Percentiles rank a stretch among this genome's conserved stretches.
phyloP scores from a whole-genome alignment of 106 monocot species.

The Dendrobium chrysotoxum region DNA sequence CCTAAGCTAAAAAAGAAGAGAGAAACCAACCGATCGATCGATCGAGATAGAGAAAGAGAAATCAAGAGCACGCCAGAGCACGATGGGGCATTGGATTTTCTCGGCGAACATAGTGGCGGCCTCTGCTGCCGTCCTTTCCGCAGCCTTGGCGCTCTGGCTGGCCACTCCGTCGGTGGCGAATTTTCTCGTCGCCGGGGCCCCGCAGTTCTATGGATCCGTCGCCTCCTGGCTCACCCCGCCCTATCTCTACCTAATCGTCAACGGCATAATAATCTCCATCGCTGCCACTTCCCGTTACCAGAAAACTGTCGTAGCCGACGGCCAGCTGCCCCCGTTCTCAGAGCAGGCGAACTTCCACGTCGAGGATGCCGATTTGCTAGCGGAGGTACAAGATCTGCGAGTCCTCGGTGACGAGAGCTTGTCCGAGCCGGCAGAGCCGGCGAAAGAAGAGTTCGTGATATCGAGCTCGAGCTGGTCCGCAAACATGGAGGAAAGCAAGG shows the following conservation, averaged over 20 bases:
- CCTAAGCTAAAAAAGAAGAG: too few relatives aligned
- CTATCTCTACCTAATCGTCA: conserved; percentile 24
- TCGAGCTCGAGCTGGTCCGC: conserved; percentile 49
- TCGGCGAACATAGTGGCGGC: conserved; percentile 2
- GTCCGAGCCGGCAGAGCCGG: neutral
- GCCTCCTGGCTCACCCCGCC: conserved; percentile 12
- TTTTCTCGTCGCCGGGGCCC: neutral
- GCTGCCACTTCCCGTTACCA: conserved; percentile 16
- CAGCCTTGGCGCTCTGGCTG: conserved; percentile 15
- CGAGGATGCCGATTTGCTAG: neutral
- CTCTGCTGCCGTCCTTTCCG: conserved; percentile 16
- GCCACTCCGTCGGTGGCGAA: neutral
- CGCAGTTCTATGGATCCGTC: neutral
- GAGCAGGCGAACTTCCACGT: neutral
- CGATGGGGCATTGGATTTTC: neutral
- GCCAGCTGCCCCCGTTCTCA: neutral
- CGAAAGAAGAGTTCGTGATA: conserved; percentile 52
- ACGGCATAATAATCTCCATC: conserved; percentile 24
- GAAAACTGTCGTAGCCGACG: neutral
- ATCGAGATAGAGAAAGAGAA: neutral
- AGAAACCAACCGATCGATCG: too few relatives aligned
- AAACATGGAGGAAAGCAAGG: neutral
- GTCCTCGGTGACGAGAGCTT: neutral
- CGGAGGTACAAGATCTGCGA: neutral
- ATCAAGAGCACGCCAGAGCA: neutral